phyloP scores from a whole-genome alignment of 2,329 filamentous ascomycete species.

The Clarireedia paspali region DNA sequence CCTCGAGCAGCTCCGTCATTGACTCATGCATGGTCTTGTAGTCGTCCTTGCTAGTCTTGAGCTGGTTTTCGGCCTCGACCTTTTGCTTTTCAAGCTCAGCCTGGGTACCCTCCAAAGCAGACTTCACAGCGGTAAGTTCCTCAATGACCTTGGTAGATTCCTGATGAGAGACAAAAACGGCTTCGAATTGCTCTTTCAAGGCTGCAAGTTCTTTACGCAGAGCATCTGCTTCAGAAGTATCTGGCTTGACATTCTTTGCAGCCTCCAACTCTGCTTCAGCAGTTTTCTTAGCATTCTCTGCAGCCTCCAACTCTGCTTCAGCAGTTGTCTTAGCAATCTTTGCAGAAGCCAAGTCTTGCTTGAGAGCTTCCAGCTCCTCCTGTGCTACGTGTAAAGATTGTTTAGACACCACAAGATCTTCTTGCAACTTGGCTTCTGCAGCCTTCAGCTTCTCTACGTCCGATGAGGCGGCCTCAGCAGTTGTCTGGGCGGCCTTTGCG shows the following conservation, averaged over 20 bases:
- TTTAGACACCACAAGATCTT: too few species aligned
- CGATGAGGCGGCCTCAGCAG: constrained; percentile 34
- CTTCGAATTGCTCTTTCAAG: constrained; percentile 40
- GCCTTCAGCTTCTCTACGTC: constrained; percentile 42
- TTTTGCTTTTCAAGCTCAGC: constrained; percentile 48
- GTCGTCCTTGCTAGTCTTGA: constrained; percentile 44
- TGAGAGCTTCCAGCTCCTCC: constrained; percentile 23
- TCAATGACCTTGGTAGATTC: constrained; percentile 30
- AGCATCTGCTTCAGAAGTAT: constrained; percentile 46
- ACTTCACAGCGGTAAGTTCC: constrained; percentile 32
- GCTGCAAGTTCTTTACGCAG: constrained; percentile 43
- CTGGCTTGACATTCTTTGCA: constrained; percentile 45
- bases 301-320: constrained; percentile 51
- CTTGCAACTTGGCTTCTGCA: constrained; percentile 26
- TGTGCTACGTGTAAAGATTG: constrained; percentile 3
- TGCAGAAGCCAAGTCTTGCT: constrained; percentile 32
- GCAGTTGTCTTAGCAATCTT: constrained; percentile 35
- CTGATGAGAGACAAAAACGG: constrained; percentile 32
- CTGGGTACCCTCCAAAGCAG: constrained; percentile 36
- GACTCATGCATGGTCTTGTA: constrained; percentile 55
- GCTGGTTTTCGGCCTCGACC: constrained; percentile 42
- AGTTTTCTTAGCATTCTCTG: constrained; percentile 40
- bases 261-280: constrained; percentile 51
- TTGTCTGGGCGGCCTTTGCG: constrained; percentile 38
- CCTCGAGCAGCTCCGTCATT: constrained; percentile 52